Percentiles rank a stretch among this genome's conserved stretches.
These are phyloP conservation scores for Colletotrichum echinochloae DNA, from an alignment of 2,329 filamentous ascomycete genomes.

Conservation along the genomic window DNA sequence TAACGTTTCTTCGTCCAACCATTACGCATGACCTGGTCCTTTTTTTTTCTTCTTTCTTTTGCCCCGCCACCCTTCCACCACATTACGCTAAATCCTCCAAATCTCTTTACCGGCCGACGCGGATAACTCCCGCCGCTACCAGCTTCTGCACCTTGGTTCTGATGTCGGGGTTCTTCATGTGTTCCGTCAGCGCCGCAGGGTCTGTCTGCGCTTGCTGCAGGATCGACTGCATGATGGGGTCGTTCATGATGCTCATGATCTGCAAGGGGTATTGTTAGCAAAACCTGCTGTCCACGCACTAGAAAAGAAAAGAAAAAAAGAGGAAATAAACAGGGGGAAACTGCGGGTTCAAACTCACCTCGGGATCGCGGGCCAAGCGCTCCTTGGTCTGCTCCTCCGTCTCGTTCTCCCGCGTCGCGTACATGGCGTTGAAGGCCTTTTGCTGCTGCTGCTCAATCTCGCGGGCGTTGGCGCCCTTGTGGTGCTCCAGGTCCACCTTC, in stretches of 20 bases:
- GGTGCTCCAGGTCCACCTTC: conserved; percentile 77
- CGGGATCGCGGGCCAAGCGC: conserved; percentile 88
- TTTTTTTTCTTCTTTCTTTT: conserved; percentile 14
- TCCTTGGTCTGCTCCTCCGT: conserved; percentile 95
- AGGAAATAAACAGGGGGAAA: too few species aligned
- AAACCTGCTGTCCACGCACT: neutral
- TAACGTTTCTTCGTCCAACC: conserved; percentile 41
- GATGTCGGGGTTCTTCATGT: conserved; percentile 93
- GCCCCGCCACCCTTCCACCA: neutral
- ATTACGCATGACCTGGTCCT: conserved; percentile 39
- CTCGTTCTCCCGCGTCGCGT: conserved; percentile 90
- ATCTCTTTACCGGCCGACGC: conserved; percentile 74
- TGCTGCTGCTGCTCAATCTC: conserved; percentile 96
- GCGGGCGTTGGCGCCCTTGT: conserved; percentile 80
- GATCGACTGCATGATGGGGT: conserved; percentile 98
- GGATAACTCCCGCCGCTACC: conserved; percentile 91
- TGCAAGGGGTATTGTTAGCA: conserved; percentile 43
- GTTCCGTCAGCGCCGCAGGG: conserved; percentile 91
- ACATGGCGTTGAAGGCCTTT: conserved; percentile 92
- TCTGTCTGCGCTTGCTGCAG: conserved; percentile 96
- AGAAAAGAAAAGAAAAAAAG: neutral
- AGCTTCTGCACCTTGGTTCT: conserved; percentile 93
- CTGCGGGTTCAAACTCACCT: too few species aligned
- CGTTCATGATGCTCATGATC: conserved; percentile 92
- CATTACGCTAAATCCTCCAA: too few species aligned